Evolutionary conservation across 257 asterid species (phyloP).

Genomic region (Linderniella brevidens): DNA sequence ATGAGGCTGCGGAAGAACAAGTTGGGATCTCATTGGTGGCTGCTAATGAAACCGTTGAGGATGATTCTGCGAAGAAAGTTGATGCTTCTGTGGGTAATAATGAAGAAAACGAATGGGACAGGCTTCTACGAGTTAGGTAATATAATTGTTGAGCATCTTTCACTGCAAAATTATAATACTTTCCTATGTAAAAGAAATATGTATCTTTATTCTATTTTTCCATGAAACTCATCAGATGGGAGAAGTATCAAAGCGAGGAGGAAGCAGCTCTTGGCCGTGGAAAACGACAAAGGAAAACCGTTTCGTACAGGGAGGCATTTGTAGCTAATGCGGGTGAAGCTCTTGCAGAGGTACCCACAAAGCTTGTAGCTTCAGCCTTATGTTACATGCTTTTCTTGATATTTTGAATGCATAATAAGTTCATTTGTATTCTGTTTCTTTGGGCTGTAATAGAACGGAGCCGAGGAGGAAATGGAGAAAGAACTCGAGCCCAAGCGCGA

Average conservation of each 20-base stretch:
- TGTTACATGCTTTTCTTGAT: too few relatives aligned
- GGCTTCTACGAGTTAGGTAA: constrained; percentile 85
- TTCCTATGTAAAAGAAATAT: neutral
- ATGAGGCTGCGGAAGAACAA: constrained; percentile 67
- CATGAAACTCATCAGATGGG: constrained; percentile 55
- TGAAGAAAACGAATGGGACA: constrained; percentile 95
- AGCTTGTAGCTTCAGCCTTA: too few relatives aligned
- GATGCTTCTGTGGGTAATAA: constrained; percentile 3
- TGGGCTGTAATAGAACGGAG: constrained; percentile 35
- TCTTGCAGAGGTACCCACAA: constrained; percentile 30
- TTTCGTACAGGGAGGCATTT: constrained; percentile 84
- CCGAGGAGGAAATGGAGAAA: constrained; percentile 47
- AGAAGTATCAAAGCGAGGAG: constrained; percentile 72
- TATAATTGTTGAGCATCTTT: neutral
- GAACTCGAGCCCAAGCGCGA: constrained; percentile 51
- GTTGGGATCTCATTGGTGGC: constrained; percentile 26
- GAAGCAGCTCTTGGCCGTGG: constrained; percentile 99
- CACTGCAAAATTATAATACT: neutral
- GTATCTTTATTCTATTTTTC: neutral
- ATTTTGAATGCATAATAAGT: too few relatives aligned
- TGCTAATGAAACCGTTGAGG: constrained; percentile 29
- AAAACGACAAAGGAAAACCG: constrained; percentile 85
- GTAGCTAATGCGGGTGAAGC: constrained; percentile 43
- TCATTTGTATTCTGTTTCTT: neutral
- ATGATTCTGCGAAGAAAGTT: constrained; percentile 34